Conservation (phyloP, 2,329 filamentous ascomycete species). For the Pyrenophora tritici-repentis region DNA sequence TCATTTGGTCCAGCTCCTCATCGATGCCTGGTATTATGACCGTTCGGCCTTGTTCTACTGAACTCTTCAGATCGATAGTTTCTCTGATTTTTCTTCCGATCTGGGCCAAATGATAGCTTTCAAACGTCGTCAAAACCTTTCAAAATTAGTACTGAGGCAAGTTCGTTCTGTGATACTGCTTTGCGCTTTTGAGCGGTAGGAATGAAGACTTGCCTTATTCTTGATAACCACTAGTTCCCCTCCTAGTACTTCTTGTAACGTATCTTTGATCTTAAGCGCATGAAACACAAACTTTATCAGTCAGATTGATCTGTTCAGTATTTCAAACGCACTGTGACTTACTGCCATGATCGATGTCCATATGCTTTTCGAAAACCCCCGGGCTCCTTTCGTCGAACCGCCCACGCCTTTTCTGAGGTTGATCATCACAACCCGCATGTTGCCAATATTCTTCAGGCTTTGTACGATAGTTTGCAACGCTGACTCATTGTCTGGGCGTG, state of each 20-base stretch:
- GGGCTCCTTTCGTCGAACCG: slow-evolving; percentile 53
- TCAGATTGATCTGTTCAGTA: not conserved
- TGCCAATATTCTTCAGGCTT: slow-evolving; percentile 72
- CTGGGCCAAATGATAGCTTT: slow-evolving; percentile 62
- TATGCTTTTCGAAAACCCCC: slow-evolving; percentile 66
- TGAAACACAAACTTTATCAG: slow-evolving; percentile 68
- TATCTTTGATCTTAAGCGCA: slow-evolving; percentile 70
- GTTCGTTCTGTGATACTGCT: fast-evolving
- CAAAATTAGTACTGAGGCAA: not conserved
- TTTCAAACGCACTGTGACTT: slow-evolving; percentile 17
- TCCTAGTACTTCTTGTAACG: slow-evolving; percentile 62
- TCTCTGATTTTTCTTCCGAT: slow-evolving; percentile 74
- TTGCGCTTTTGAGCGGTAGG: not conserved
- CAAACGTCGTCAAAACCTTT: slow-evolving; percentile 65
- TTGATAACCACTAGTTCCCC: slow-evolving; percentile 59
- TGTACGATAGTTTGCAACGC: slow-evolving; percentile 61
- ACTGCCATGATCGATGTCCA: slow-evolving; percentile 72
- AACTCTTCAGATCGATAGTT: slow-evolving; percentile 77
- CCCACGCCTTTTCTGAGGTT: slow-evolving; percentile 80
- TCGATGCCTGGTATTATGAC: slow-evolving; percentile 76
- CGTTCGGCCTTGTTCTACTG: slow-evolving; percentile 70
- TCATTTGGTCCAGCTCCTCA: slow-evolving; percentile 74
- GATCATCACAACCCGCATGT: slow-evolving; percentile 70
- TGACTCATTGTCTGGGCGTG: slow-evolving; percentile 69
- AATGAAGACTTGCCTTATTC: slow-evolving; percentile 53